These are phyloP conservation scores for Vigna reflexopilosa DNA, from an alignment of 306 rosid genomes.

Conservation along the genomic window DNA sequence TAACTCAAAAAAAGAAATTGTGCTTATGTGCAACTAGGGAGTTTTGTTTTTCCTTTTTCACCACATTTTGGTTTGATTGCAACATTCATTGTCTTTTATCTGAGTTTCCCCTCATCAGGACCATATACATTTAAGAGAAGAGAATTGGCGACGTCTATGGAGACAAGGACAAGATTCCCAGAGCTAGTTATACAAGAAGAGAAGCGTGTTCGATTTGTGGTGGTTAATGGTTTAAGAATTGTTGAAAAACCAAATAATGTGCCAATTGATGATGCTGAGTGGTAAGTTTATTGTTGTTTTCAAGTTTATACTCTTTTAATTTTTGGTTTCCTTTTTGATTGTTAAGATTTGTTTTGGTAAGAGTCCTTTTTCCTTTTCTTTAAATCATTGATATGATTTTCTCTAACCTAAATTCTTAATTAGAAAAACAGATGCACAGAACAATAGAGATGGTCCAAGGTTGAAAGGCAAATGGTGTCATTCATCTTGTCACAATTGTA, in stretches of 20 bases:
- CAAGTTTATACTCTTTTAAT: not conserved
- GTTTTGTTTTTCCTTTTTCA: not conserved
- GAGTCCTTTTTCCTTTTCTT: conserved; percentile 5
- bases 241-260: conserved; percentile 80
- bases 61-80: conserved; percentile 3
- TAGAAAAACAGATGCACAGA: not conserved
- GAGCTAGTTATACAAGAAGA: conserved; percentile 95
- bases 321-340: conserved; percentile 10
- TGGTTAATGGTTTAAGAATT: conserved; percentile 86
- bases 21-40: not conserved
- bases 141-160: conserved; percentile 93
- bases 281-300: conserved; percentile 58
- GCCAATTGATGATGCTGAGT: conserved; percentile 76
- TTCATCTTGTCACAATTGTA: conserved; percentile 18
- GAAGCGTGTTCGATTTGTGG: conserved; percentile 96
- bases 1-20: not conserved
- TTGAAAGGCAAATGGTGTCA: conserved; percentile 16
- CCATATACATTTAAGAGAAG: conserved; percentile 79
- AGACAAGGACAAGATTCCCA: conserved; percentile 91
- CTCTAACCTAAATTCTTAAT: not conserved
- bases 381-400: conserved; percentile 17
- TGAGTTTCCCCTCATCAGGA: conserved; percentile 57
- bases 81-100: conserved; percentile 33
- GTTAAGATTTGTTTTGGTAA: conserved; percentile 15
- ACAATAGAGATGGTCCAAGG: conserved; percentile 3